phyloP scores from a whole-genome alignment of 164 flowering plant species.

The Pachysandra terminalis region DNA sequence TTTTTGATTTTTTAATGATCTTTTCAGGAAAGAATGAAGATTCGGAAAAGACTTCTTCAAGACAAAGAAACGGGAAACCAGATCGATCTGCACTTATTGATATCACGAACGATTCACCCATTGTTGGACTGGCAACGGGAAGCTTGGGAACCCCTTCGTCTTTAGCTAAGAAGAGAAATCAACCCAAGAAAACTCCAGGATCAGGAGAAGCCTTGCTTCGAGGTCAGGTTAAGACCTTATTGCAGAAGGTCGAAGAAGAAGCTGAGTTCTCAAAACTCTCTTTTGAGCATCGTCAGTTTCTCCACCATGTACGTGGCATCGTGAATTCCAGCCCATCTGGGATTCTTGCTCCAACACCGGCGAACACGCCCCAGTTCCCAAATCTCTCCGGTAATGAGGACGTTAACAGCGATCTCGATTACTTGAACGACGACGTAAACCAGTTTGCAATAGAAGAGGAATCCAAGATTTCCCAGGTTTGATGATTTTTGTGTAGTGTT shows the following conservation, averaged over 20 bases:
- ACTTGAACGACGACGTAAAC: neutral
- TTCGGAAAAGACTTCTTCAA: slow-evolving; percentile 41
- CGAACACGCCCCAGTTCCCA: slow-evolving; percentile 54
- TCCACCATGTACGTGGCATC: slow-evolving; percentile 24
- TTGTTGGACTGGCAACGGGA: slow-evolving; percentile 70
- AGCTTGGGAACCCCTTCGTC: slow-evolving; percentile 59
- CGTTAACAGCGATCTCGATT: neutral
- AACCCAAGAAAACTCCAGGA: slow-evolving; percentile 55
- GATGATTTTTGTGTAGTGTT: no score
- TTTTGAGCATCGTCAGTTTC: slow-evolving; percentile 23
- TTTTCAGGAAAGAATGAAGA: slow-evolving; percentile 52
- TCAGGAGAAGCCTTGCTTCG: slow-evolving; percentile 86
- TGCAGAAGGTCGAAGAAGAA: slow-evolving; percentile 88
- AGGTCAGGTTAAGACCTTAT: slow-evolving; percentile 73
- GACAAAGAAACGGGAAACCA: slow-evolving; percentile 33
- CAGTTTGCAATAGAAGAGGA: slow-evolving; percentile 19
- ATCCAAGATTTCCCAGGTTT: slow-evolving; percentile 38
- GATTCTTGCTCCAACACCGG: slow-evolving; percentile 66
- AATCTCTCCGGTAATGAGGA: slow-evolving; percentile 21
- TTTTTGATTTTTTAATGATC: no score
- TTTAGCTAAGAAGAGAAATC: slow-evolving; percentile 32
- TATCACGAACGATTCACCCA: slow-evolving; percentile 87
- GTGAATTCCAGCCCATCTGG: slow-evolving; percentile 39
- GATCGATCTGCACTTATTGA: slow-evolving; percentile 65
- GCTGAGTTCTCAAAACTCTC: slow-evolving; percentile 48